Evolutionary conservation across 495 filamentous ascomycete genomes (phyloP).

Genomic region (Aspergillus haitiensis): DNA sequence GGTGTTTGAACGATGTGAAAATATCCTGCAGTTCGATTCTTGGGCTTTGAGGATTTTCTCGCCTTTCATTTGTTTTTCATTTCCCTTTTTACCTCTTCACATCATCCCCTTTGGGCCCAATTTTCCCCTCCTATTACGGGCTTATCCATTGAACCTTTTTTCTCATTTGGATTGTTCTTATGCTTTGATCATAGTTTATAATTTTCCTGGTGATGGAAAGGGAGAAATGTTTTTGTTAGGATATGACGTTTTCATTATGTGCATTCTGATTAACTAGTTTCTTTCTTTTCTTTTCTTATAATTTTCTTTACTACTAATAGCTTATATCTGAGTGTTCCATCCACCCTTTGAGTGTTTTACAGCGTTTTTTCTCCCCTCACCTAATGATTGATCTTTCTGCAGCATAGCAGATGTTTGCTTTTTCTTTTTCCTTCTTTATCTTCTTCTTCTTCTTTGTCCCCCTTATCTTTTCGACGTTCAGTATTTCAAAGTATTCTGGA

Average conservation of each 20-base stretch:
- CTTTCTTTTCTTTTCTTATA: neutral
- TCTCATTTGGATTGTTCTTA: conserved; percentile 30
- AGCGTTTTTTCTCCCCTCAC: conserved; percentile 20
- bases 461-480: neutral
- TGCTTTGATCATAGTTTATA: conserved; percentile 44
- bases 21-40: conserved; percentile 3
- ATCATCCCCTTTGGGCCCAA: conserved; percentile 24
- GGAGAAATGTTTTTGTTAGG: conserved; percentile 39
- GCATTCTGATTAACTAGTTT: conserved; percentile 28
- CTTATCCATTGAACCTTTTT: conserved; percentile 20
- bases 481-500: neutral
- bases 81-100: conserved; percentile 21
- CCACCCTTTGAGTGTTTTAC: conserved; percentile 34
- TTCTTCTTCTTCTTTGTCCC: conserved; percentile 20
- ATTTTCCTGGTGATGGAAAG: conserved; percentile 34
- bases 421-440: conserved; percentile 24
- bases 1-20: conserved; percentile 13
- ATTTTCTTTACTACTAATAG: conserved; percentile 30
- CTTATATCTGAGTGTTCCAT: conserved; percentile 29
- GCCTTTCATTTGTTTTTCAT: conserved; percentile 25
- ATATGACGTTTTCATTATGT: conserved; percentile 34
- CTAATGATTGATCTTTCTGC: conserved; percentile 29
- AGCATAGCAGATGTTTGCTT: conserved; percentile 33
- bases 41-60: conserved; percentile 22
- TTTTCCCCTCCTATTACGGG: conserved; percentile 17